Evolutionary conservation across 1,284 basidiomycete species (phyloP).

Genomic region (Ustilago crameri): DNA sequence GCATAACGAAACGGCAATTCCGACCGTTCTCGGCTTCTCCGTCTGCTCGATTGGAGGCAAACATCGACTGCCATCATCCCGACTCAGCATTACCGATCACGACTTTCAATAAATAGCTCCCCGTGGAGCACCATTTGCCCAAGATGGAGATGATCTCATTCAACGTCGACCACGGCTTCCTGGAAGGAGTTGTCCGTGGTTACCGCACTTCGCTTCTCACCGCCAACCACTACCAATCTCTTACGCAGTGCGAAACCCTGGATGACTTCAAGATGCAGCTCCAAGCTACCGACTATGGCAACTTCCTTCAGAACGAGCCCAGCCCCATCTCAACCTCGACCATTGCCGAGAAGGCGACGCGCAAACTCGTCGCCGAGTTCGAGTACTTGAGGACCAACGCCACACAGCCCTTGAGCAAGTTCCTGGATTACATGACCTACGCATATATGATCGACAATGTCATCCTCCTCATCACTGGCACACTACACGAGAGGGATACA

Average conservation of each 20-base stretch:
- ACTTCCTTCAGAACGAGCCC: conserved; percentile 96
- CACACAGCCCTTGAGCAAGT: conserved; percentile 87
- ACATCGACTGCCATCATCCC: background rate
- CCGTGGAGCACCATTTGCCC: conserved; percentile 10
- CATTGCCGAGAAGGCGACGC: conserved; percentile 93
- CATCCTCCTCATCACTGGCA: conserved; percentile 95
- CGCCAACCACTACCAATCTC: conserved; percentile 87
- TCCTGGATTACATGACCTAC: conserved; percentile 98
- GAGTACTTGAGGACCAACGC: conserved; percentile 92
- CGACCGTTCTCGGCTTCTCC: background rate
- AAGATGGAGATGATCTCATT: conserved; percentile 65
- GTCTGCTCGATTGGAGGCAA: background rate
- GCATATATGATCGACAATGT: conserved; percentile 99
- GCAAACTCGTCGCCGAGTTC: conserved; percentile 95
- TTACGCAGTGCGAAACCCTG: conserved; percentile 96
- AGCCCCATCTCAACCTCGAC: conserved; percentile 94
- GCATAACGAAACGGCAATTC: background rate
- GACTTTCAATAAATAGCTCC: too few relatives aligned
- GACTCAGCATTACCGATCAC: background rate
- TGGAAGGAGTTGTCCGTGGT: conserved; percentile 87
- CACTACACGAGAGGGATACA: conserved; percentile 95
- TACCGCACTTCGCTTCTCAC: conserved; percentile 93
- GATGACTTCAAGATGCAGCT: conserved; percentile 81
- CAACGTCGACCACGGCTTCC: conserved; percentile 64
- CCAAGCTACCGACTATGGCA: conserved; percentile 96